Evolutionary conservation across 169 alveolate genomes (phyloP).

Genomic region (Amoebophrya sp.): DNA sequence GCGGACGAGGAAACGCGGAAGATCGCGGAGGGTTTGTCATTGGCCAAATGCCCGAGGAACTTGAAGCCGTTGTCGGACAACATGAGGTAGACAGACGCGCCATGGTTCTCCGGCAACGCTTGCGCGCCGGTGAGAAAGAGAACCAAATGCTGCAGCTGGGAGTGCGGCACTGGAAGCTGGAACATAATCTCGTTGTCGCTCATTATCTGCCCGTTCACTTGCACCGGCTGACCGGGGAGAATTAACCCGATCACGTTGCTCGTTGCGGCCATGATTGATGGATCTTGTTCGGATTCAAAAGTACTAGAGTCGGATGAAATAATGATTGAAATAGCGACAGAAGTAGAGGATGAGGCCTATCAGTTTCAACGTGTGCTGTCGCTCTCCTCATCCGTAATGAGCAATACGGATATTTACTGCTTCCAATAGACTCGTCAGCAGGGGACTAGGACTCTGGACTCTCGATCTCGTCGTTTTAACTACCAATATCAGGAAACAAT

Average conservation of each 20-base stretch:
- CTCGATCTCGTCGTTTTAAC: too few relatives aligned
- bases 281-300: too few relatives aligned
- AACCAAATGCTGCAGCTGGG: neutral
- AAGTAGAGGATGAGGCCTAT: too few relatives aligned
- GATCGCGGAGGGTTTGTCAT: neutral
- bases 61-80: neutral
- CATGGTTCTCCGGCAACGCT: neutral
- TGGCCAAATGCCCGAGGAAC: neutral
- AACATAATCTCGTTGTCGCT: neutral
- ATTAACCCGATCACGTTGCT: neutral
- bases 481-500: too few relatives aligned
- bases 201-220: neutral
- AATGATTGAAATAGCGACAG: too few relatives aligned
- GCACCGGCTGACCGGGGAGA: neutral
- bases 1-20: neutral
- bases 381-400: too few relatives aligned
- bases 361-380: too few relatives aligned
- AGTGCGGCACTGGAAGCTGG: neutral
- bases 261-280: neutral
- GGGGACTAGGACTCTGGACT: too few relatives aligned
- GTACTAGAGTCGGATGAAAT: too few relatives aligned
- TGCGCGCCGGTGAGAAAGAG: neutral
- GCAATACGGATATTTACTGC: too few relatives aligned
- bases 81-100: neutral
- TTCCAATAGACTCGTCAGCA: too few relatives aligned